Conservation (phyloP, 805 yeast species). For the Candida sonorensis region DNA sequence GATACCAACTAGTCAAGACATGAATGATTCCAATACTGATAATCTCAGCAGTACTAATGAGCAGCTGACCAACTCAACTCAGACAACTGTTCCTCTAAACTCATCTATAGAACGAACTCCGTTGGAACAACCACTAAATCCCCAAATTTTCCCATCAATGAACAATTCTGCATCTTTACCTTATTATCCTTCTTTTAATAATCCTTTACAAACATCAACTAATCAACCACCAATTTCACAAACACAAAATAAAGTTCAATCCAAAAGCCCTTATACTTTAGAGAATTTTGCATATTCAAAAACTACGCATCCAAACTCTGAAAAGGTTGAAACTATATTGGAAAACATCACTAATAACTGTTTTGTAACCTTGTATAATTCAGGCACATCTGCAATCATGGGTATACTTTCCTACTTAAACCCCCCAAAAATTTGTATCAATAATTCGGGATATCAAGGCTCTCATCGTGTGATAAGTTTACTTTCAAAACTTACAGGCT, state of each 20-base stretch:
- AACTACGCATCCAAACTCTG: slow-evolving; percentile 40
- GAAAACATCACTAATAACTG: slow-evolving; percentile 39
- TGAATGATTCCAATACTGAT: not conserved
- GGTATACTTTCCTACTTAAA: slow-evolving; percentile 41
- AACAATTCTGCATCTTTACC: slow-evolving; percentile 12
- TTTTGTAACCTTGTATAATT: slow-evolving; percentile 39
- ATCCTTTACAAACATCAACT: no score
- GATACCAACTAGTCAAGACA: not conserved
- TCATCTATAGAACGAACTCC: not conserved
- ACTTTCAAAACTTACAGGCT: slow-evolving; percentile 35
- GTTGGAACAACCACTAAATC: not conserved
- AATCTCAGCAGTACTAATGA: not conserved
- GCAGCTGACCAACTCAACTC: no score
- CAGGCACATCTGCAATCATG: slow-evolving; percentile 46
- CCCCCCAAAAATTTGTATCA: slow-evolving; percentile 38
- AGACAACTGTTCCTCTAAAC: slow-evolving; percentile 1
- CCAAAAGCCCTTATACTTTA: slow-evolving; percentile 15
- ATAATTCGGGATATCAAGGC: slow-evolving; percentile 45
- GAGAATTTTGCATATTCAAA: slow-evolving; percentile 33
- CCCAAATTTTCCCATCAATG: no score
- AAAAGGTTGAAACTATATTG: slow-evolving; percentile 39
- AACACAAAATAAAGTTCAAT: slow-evolving; percentile 1
- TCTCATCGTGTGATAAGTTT: slow-evolving; percentile 41
- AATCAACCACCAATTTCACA: slow-evolving; percentile 6
- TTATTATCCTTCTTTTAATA: slow-evolving; percentile 19